These are phyloP conservation scores for Penicillium lagena DNA, from an alignment of 495 filamentous ascomycete genomes.

Conservation along the genomic window DNA sequence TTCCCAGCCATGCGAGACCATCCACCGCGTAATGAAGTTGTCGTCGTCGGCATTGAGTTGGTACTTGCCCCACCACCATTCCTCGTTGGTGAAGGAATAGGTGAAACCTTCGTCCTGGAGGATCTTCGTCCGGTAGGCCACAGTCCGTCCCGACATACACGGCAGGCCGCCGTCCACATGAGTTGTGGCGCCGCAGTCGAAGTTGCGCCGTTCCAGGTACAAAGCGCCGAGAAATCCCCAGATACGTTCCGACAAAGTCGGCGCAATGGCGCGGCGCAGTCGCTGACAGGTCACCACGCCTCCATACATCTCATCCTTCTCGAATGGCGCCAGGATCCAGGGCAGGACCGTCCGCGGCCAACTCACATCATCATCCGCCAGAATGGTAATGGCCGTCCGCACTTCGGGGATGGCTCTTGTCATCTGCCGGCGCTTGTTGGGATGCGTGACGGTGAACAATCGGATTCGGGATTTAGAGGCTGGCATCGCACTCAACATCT, in stretches of 20 bases:
- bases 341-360: slow-evolving; percentile 71
- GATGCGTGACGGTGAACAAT: slow-evolving; percentile 48
- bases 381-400: slow-evolving; percentile 64
- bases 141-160: slow-evolving; percentile 81
- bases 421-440: slow-evolving; percentile 83
- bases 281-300: slow-evolving; percentile 80
- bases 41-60: slow-evolving; percentile 79
- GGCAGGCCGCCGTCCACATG: slow-evolving; percentile 80
- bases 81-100: slow-evolving; percentile 64
- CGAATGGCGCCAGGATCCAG: slow-evolving; percentile 83
- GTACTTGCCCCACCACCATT: slow-evolving; percentile 59
- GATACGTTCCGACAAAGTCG: slow-evolving; percentile 48
- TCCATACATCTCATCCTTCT: slow-evolving; percentile 62
- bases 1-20: slow-evolving; percentile 69
- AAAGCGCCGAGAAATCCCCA: slow-evolving; percentile 76
- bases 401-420: slow-evolving; percentile 74
- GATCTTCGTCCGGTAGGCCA: slow-evolving; percentile 75
- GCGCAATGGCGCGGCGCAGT: slow-evolving; percentile 56
- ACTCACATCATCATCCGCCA: slow-evolving; percentile 84
- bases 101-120: slow-evolving; percentile 72
- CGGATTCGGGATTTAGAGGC: slow-evolving; percentile 45
- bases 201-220: slow-evolving; percentile 80
- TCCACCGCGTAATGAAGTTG: slow-evolving; percentile 78
- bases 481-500: slow-evolving; percentile 46
- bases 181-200: slow-evolving; percentile 82